These are phyloP conservation scores for Sordariomycetes sp. DNA, from an alignment of 2,329 filamentous ascomycete genomes.

Conservation along the genomic window DNA sequence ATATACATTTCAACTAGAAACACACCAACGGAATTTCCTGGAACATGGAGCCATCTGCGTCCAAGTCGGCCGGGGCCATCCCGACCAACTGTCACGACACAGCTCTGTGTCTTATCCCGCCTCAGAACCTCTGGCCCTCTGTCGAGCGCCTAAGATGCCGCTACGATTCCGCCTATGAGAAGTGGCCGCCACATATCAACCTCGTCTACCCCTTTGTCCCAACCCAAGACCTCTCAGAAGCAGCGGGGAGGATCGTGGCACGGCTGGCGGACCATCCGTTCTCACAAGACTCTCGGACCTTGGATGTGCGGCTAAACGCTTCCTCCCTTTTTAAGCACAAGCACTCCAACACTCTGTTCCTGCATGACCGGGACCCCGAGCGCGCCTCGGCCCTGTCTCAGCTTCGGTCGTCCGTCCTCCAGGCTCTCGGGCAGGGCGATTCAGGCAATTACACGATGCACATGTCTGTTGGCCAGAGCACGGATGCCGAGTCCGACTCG, in stretches of 20 bases:
- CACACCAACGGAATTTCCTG: background rate
- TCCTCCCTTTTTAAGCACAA: slow-evolving; percentile 37
- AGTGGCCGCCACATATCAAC: slow-evolving; percentile 59
- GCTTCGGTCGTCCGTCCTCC: slow-evolving; percentile 23
- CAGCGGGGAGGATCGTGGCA: slow-evolving; percentile 26
- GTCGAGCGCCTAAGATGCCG: slow-evolving; percentile 46
- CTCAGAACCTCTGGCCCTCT: slow-evolving; percentile 30
- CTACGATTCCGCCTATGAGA: slow-evolving; percentile 49
- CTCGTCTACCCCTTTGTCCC: slow-evolving; percentile 55
- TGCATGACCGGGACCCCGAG: slow-evolving; percentile 19
- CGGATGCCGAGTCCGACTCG: slow-evolving; percentile 24
- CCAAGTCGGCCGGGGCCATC: background rate
- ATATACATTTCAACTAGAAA: background rate
- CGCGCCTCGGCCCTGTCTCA: slow-evolving; percentile 13
- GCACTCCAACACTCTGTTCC: slow-evolving; percentile 37
- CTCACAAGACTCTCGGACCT: background rate
- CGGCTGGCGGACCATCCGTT: slow-evolving; percentile 6
- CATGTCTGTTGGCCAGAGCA: slow-evolving; percentile 9
- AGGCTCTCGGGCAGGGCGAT: slow-evolving; percentile 19
- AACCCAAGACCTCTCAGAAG: slow-evolving; percentile 30
- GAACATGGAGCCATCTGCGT: background rate
- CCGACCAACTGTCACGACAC: slow-evolving; percentile 37
- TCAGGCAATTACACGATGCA: slow-evolving; percentile 21
- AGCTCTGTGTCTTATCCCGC: slow-evolving; percentile 50
- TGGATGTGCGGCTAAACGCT: slow-evolving; percentile 23